A percentile compares a stretch with the other conserved stretches of the same genome.
phyloP scores from a whole-genome alignment of 805 yeast species.

The Myxozyma sirexii region DNA sequence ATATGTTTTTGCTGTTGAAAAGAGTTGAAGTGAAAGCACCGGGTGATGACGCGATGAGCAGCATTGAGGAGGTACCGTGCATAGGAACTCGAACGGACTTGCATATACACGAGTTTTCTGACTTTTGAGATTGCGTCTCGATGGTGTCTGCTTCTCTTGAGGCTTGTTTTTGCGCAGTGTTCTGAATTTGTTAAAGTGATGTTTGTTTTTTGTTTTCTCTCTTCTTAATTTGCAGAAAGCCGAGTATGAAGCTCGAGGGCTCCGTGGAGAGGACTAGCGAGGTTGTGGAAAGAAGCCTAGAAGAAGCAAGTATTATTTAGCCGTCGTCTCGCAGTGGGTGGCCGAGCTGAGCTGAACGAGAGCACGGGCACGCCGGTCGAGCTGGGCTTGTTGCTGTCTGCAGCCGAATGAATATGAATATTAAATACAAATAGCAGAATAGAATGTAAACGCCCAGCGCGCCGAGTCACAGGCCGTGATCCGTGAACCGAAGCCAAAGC shows the following conservation, averaged over 20 bases:
- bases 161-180: no score
- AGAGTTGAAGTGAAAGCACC: neutral
- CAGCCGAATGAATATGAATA: neutral
- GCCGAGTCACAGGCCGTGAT: no score
- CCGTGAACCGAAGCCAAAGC: no score
- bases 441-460: no score
- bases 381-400: no score
- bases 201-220: neutral
- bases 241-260: constrained; percentile 12
- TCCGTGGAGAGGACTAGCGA: neutral
- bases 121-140: no score
- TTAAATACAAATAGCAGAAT: no score
- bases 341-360: neutral
- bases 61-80: neutral
- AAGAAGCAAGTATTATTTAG: neutral
- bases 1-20: neutral
- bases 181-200: no score
- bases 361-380: no score
- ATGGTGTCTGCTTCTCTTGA: no score
- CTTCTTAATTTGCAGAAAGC: neutral
- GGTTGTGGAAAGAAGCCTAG: neutral
- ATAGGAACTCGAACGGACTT: neutral
- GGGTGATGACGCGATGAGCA: neutral
- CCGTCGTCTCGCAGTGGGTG: neutral
- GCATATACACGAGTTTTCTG: neutral